These are phyloP conservation scores for Nannochloropsis gaditana DNA, from an alignment of 108 stramenopile species.

Conservation along the genomic window DNA sequence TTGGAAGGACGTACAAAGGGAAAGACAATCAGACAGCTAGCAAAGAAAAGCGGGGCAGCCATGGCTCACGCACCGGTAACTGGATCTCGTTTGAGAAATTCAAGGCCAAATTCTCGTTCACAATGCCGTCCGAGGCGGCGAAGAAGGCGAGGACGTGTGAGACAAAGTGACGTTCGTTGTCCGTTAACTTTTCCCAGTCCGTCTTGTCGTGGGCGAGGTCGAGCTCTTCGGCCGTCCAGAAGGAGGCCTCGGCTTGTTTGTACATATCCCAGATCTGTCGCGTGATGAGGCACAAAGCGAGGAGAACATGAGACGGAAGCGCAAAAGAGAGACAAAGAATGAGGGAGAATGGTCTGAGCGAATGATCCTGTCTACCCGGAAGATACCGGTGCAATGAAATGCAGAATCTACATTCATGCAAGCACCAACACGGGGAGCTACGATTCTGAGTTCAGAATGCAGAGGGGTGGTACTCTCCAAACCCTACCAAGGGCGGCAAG, in stretches of 20 bases:
- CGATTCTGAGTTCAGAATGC: too few species aligned
- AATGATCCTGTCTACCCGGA: too few species aligned
- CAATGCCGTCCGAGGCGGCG: constrained; percentile 98
- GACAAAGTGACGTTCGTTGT: constrained; percentile 95
- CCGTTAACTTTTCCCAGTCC: constrained; percentile 82
- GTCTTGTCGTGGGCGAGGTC: constrained; percentile 88
- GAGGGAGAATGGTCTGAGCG: too few species aligned
- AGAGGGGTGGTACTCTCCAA: too few species aligned
- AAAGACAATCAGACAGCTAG: neutral
- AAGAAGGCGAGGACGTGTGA: constrained; percentile 98
- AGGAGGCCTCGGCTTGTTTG: constrained; percentile 98
- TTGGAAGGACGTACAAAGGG: neutral
- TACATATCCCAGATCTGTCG: constrained; percentile 82
- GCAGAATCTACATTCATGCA: too few species aligned
- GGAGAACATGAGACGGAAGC: neutral
- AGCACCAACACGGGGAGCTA: too few species aligned
- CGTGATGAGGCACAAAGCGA: neutral
- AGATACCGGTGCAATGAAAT: too few species aligned
- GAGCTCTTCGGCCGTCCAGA: constrained; percentile 99
- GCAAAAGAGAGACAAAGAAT: too few species aligned
- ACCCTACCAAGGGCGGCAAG: too few species aligned
- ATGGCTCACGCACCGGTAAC: constrained; percentile 46
- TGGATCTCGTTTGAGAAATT: constrained; percentile 97
- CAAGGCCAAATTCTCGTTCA: constrained; percentile 95
- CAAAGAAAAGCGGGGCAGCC: neutral